Evolutionary conservation across 768 basidiomycete genomes (phyloP).

Genomic region (Coprinopsis marcescibilis): DNA sequence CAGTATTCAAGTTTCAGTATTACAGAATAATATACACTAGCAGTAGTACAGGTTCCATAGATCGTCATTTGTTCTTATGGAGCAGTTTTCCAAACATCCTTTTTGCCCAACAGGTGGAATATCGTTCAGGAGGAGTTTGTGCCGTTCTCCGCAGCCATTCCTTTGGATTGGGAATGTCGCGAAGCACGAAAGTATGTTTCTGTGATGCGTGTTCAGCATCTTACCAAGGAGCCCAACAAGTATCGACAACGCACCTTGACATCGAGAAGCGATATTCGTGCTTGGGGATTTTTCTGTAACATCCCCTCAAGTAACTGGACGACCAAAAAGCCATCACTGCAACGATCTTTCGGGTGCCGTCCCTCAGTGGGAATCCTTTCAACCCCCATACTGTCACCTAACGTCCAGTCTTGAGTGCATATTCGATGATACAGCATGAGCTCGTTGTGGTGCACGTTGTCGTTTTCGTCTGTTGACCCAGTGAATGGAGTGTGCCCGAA

Average conservation of each 20-base stretch:
- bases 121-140: conserved; percentile 10
- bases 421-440: conserved; percentile 37
- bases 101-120: conserved; percentile 16
- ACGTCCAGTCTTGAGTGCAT: conserved; percentile 34
- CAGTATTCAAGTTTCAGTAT: too few species aligned
- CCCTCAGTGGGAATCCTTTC: conserved; percentile 31
- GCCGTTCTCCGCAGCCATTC: conserved; percentile 33
- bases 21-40: too few species aligned
- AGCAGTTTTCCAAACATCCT: too few species aligned
- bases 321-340: conserved; percentile 24
- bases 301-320: conserved; percentile 33
- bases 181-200: conserved; percentile 34
- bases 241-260: conserved; percentile 25
- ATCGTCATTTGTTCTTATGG: too few species aligned
- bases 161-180: conserved; percentile 26
- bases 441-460: conserved; percentile 30
- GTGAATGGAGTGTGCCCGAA: conserved; percentile 42
- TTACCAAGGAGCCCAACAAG: neutral
- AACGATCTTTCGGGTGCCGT: conserved; percentile 23
- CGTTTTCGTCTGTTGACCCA: conserved; percentile 26
- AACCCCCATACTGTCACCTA: conserved; percentile 32
- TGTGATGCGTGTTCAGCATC: conserved; percentile 13
- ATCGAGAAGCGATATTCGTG: conserved; percentile 25
- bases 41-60: too few species aligned
- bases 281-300: conserved; percentile 34